Percentiles rank a stretch among this genome's conserved stretches.
phyloP scores from a whole-genome alignment of 805 yeast genomes.

The Schizosaccharomyces cryophilus region DNA sequence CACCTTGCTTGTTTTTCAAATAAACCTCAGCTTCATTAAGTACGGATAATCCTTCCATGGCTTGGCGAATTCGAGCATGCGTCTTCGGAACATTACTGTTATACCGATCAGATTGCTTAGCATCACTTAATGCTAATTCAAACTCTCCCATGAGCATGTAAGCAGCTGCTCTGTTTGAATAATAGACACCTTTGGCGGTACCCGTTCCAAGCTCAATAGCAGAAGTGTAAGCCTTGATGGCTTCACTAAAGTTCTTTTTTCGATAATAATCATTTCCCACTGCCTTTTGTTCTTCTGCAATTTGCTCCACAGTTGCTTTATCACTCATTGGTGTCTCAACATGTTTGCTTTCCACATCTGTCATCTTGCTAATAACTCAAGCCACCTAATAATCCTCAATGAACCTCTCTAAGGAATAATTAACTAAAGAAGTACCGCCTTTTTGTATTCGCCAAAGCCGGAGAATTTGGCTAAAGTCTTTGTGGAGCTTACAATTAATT shows the following conservation, averaged over 20 bases:
- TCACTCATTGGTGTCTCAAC: background rate
- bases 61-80: conserved; percentile 15
- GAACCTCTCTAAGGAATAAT: no score
- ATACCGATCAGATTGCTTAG: conserved; percentile 12
- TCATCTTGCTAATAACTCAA: background rate
- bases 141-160: conserved; percentile 14
- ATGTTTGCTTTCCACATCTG: background rate
- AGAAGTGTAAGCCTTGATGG: conserved; percentile 11
- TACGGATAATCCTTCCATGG: conserved; percentile 14
- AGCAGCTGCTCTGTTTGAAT: conserved; percentile 20
- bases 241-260: conserved; percentile 16
- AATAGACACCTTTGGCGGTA: conserved; percentile 15
- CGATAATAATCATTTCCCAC: conserved; percentile 19
- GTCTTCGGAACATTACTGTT: conserved; percentile 16
- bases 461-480: no score
- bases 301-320: background rate
- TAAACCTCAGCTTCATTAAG: conserved; percentile 15
- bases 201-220: conserved; percentile 10
- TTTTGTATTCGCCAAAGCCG: no score
- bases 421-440: no score
- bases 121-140: conserved; percentile 16
- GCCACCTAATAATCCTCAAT: no score
- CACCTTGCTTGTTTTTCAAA: conserved; percentile 10
- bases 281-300: background rate
- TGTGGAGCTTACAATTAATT: no score